phyloP scores from a whole-genome alignment of 2,329 filamentous ascomycete species.

The Arthrobotrys entomopaga region DNA sequence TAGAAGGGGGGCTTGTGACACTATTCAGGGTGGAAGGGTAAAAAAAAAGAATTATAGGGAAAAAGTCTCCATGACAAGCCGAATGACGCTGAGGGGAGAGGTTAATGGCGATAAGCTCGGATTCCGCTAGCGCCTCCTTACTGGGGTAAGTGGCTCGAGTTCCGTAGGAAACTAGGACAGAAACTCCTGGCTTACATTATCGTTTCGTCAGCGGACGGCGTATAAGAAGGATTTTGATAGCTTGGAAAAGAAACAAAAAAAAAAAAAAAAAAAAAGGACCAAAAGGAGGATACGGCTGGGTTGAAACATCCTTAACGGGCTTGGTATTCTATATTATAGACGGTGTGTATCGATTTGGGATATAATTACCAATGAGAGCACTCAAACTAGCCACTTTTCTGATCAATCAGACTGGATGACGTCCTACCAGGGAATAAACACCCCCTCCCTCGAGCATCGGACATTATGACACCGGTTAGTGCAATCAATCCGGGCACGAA shows the following conservation, averaged over 20 bases:
- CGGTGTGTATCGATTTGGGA: neutral
- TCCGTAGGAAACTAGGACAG: neutral
- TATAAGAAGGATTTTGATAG: constrained; percentile 24
- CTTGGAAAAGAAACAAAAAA: constrained; percentile 9
- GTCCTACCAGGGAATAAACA: too few species aligned
- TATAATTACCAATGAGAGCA: neutral
- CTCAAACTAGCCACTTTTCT: neutral
- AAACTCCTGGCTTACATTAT: constrained; percentile 2
- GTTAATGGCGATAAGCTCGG: constrained; percentile 52
- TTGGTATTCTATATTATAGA: constrained; percentile 7
- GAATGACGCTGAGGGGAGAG: constrained; percentile 8
- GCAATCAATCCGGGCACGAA: neutral
- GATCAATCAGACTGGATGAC: neutral
- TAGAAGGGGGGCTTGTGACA: constrained; percentile 43
- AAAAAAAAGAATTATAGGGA: neutral
- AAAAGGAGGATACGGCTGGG: constrained; percentile 24
- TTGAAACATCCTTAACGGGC: constrained; percentile 47
- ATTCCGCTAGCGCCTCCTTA: constrained; percentile 42
- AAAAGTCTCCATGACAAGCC: constrained; percentile 25
- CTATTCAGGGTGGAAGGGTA: constrained; percentile 12
- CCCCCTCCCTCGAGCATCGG: too few species aligned
- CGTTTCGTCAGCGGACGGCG: constrained; percentile 53
- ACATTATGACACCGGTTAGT: too few species aligned
- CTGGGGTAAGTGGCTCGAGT: constrained; percentile 3
- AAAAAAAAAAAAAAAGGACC: constrained; percentile 14